Base-by-base conservation (phyloP, 371 early-diverging fungal genomes). In the Rhizopus stolonifer region DNA sequence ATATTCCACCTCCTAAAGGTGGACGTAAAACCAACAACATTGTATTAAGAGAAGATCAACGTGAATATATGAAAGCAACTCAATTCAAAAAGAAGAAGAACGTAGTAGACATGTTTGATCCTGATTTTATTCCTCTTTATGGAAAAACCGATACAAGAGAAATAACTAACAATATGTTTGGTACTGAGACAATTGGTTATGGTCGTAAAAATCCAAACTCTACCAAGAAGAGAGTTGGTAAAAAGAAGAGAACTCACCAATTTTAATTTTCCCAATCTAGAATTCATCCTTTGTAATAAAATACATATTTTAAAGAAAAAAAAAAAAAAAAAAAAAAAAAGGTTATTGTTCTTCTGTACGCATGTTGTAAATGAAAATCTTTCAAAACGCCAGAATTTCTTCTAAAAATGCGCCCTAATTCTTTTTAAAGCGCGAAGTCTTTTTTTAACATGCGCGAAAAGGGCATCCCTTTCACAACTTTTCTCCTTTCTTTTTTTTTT, bases 11-110 rank as follows among this genome's bases (percentile, higher is more conserved):
- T 9, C 87, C 93, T 4, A 83, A 90, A 62, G 91, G 92, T 31
- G 97, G 98, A 22, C 81, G 85, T 44, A 73, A 84, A 42, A 64
- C 70, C 57, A 80, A 82, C 21, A 88, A 95, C 60, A 72, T 97
- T 52, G 88, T 98, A 22, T 73, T 95, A 33, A 83, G 94, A 46
- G 96, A 93, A 64, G 98, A 97, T 67, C 94, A 96, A 62, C 82
- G 84, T 45, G 95, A 94, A 61, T 94, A 86, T 62, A 64, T 84
- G 49, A 69, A 80, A 54, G 77, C 85, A 10, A 58, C 78, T 51
- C 74, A 81, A 57, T 61, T 68, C 42, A 72, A 69, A 46, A 61
- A 74, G 44, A 70, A 87, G 71, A 83, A 80, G 70, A 75, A 67
- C 25, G 61, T 62, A 4, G 70, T 79, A 9, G 77, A 86, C 70